Evolutionary conservation across 2,329 filamentous ascomycete species (phyloP).

Genomic region (Didymellaceae sp.): DNA sequence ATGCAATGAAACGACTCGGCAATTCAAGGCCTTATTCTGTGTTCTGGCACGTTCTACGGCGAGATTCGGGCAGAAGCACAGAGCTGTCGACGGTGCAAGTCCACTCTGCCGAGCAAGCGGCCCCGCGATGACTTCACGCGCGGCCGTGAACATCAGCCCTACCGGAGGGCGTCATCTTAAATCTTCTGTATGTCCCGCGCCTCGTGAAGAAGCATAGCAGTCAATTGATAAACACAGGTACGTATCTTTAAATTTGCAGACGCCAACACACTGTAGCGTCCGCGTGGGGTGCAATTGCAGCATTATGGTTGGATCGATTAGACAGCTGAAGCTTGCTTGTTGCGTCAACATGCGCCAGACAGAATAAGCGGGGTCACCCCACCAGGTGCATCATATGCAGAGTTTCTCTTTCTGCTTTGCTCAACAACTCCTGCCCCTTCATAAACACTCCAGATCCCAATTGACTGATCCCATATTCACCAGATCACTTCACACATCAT

Average conservation of each 20-base stretch:
- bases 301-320: slow-evolving; percentile 7
- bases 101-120: slow-evolving; percentile 38
- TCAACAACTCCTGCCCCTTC: slow-evolving; percentile 14
- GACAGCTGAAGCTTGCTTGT: slow-evolving; percentile 16
- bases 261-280: neutral
- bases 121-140: slow-evolving; percentile 44
- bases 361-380: slow-evolving; percentile 15
- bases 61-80: slow-evolving; percentile 40
- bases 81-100: slow-evolving; percentile 16
- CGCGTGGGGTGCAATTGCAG: slow-evolving; percentile 3
- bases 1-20: slow-evolving; percentile 24
- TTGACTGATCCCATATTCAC: slow-evolving; percentile 16
- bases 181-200: slow-evolving; percentile 37
- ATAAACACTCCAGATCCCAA: slow-evolving; percentile 15
- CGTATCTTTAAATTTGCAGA: slow-evolving; percentile 10
- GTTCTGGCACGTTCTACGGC: slow-evolving; percentile 33
- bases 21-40: slow-evolving; percentile 29
- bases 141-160: slow-evolving; percentile 42
- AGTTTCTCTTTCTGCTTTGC: slow-evolving; percentile 22
- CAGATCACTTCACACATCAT: slow-evolving; percentile 13
- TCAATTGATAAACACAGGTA: slow-evolving; percentile 17
- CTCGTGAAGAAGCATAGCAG: slow-evolving; percentile 34
- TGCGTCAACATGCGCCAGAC: slow-evolving; percentile 10
- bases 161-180: slow-evolving; percentile 13
- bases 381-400: slow-evolving; percentile 14